These are phyloP conservation scores for Boletus pseudo-olivaceus DNA, from an alignment of 768 basidiomycete genomes.

Conservation along the genomic window DNA sequence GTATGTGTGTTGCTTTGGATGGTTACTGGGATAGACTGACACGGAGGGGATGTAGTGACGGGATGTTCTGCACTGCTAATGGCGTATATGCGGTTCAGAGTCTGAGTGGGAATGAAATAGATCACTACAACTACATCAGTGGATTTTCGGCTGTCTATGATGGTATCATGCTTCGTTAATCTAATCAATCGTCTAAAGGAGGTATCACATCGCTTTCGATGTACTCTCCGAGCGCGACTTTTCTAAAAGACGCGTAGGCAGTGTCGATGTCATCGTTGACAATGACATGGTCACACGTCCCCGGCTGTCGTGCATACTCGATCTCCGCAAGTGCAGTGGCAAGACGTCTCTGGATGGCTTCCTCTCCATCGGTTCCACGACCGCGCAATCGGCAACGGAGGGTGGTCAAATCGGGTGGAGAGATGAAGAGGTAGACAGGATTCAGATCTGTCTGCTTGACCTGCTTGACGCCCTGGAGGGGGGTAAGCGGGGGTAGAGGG, in stretches of 20 bases:
- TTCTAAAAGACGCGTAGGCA: constrained; percentile 75
- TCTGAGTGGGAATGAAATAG: background rate
- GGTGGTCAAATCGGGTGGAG: constrained; percentile 74
- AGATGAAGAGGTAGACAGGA: constrained; percentile 89
- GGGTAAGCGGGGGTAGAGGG: background rate
- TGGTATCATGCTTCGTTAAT: constrained; percentile 1
- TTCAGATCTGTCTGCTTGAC: constrained; percentile 80
- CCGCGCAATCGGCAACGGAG: constrained; percentile 69
- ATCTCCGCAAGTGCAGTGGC: constrained; percentile 77
- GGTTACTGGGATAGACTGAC: constrained; percentile 5
- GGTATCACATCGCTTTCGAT: constrained; percentile 65
- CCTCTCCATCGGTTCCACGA: constrained; percentile 82
- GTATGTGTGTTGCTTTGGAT: constrained; percentile 40
- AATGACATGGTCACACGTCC: constrained; percentile 76
- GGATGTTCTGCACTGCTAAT: constrained; percentile 83
- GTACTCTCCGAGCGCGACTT: constrained; percentile 68
- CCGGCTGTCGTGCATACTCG: constrained; percentile 73
- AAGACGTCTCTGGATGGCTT: constrained; percentile 69
- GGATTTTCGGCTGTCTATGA: background rate
- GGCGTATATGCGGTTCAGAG: constrained; percentile 74
- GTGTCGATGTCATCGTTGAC: constrained; percentile 87
- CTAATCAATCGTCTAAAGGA: constrained; percentile 48
- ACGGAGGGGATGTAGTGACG: constrained; percentile 50
- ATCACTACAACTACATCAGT: background rate
- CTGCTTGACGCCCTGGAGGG: constrained; percentile 79